A percentile compares a stretch with the other conserved stretches of the same genome.
These are phyloP conservation scores for Cadophora sp. DNA, from an alignment of 2,329 filamentous ascomycete genomes.

Conservation along the genomic window DNA sequence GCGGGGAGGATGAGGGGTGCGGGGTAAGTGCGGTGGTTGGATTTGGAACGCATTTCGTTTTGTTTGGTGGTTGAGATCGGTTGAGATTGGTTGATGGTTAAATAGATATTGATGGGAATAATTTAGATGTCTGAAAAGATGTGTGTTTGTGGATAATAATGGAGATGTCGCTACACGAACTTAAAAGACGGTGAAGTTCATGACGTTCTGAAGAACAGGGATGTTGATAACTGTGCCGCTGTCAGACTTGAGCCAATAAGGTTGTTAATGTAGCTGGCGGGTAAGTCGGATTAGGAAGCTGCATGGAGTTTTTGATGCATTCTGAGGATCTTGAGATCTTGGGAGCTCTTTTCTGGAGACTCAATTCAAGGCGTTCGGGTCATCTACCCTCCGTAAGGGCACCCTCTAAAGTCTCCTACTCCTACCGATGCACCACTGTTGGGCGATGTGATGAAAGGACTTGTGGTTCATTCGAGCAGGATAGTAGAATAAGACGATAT, in stretches of 20 bases:
- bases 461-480: too few species aligned
- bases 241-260: neutral
- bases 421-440: too few species aligned
- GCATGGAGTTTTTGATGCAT: neutral
- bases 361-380: neutral
- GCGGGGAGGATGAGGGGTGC: slow-evolving; percentile 2
- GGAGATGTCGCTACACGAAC: too few species aligned
- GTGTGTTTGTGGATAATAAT: too few species aligned
- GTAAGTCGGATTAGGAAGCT: neutral
- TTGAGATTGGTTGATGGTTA: neutral
- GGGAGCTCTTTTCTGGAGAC: neutral
- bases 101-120: too few species aligned
- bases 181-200: neutral
- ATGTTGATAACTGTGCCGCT: neutral
- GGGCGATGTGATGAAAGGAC: too few species aligned
- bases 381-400: neutral
- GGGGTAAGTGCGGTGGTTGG: neutral
- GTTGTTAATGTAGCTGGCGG: neutral
- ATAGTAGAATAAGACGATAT: too few species aligned
- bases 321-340: neutral
- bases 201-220: neutral
- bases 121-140: too few species aligned
- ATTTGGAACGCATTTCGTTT: neutral
- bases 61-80: too few species aligned
- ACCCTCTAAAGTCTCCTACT: too few species aligned